Evolutionary conservation across 2,329 filamentous ascomycete genomes (phyloP), one percentile per base, ranked within the genome.

Genomic region (Fusarium napiforme): DNA sequence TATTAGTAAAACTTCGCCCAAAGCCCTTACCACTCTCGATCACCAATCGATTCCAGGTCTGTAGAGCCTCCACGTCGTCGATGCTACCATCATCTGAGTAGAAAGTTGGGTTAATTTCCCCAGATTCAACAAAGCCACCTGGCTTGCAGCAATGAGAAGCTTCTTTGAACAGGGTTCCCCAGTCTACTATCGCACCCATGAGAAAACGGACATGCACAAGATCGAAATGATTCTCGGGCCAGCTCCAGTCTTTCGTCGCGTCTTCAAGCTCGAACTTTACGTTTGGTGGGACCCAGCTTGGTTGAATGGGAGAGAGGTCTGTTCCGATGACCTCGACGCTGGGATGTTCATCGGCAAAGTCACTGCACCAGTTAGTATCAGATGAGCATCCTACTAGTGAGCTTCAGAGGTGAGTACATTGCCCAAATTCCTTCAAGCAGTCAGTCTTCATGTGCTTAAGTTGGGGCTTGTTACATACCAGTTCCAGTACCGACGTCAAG

Each of bases 341-440:
- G 14, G 50, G 34, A 4, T 53, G 9, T 12, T 53, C 50, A 37
- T 37, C 50, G 14, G 50, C 50, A 26, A 53, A 53, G 14, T 53
- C 50, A 53, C 50, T 53, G 5, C 2, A 18, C 7, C 5, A 21
- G 34, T 53, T 2, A 53, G 18, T 6, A 11, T 11, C 12, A 4
- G 9, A 11, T 23, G 4, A 19, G 12, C 1, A 3, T 4, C 16
- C 4, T 1, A 8, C 11, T 0, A 5, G 9, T 3, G 16, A 34
- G 12, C 6, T 26, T 8, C 4, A 36, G 8, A 23, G n/a, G 9
- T 2, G 9, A 7, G 5, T 28, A 53, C 34, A 37, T 53, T 12
- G 34, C 50, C 50, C 50, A 53, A 2, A 53, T 53, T 12, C 23
- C 50, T 53, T 12, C 12, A 7, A 5, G 9, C 4, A 9, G 8